phyloP scores from a whole-genome alignment of 176 grass and related monocot genomes.

The Cymbopogon citratus region DNA sequence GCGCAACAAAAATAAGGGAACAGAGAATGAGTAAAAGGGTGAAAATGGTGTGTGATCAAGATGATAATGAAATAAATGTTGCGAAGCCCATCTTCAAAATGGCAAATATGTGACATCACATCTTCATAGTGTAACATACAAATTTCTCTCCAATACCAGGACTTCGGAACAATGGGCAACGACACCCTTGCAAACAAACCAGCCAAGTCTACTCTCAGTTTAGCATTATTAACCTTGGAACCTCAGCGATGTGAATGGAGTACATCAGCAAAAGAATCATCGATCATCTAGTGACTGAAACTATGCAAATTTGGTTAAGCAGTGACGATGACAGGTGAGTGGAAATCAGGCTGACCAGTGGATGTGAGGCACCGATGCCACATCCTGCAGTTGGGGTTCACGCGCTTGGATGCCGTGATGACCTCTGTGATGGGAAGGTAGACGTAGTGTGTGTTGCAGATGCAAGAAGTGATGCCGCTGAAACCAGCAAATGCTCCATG shows the following conservation, averaged over 20 bases:
- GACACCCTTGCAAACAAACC: background rate
- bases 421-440: conserved; percentile 89
- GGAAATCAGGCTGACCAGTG: conserved; percentile 83
- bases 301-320: background rate
- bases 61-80: background rate
- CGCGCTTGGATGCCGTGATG: conserved; percentile 45
- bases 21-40: background rate
- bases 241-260: background rate
- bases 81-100: background rate
- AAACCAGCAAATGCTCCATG: conserved; percentile 98
- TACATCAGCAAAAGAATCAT: conserved; percentile 10
- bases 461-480: conserved; percentile 85
- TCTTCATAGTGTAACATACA: background rate
- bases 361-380: conserved; percentile 94
- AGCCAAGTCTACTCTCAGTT: background rate
- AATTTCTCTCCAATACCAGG: background rate
- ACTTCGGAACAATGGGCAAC: background rate
- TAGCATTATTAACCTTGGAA: background rate
- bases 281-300: background rate
- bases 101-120: background rate
- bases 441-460: conserved; percentile 84
- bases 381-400: conserved; percentile 94
- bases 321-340: conserved; percentile 23
- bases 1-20: background rate
- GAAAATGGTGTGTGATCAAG: background rate